Evolutionary conservation across 225 moss, liverwort and hornwort genomes (phyloP).

Genomic region (Sphagnum contortum): DNA sequence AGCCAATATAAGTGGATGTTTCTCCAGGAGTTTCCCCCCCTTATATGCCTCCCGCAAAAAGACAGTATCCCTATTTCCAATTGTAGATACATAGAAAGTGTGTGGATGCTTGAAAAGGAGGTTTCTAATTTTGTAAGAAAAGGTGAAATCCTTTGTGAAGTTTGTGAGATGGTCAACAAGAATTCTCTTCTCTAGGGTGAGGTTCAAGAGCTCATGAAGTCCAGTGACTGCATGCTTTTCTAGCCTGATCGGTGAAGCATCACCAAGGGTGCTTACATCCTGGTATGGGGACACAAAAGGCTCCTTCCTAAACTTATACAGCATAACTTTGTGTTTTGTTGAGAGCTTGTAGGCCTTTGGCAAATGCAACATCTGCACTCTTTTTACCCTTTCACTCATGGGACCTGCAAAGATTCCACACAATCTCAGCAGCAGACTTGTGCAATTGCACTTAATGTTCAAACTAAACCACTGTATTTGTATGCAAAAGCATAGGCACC

Average conservation of each 20-base stretch:
- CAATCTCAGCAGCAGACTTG: background rate
- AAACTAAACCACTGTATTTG: background rate
- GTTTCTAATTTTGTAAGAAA: conserved; percentile 32
- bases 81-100: conserved; percentile 36
- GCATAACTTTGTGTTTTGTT: conserved; percentile 37
- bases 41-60: conserved; percentile 38
- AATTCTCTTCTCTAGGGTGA: conserved; percentile 32
- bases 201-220: conserved; percentile 49
- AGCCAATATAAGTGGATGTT: conserved; percentile 9
- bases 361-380: conserved; percentile 5
- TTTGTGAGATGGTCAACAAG: conserved; percentile 13
- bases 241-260: conserved; percentile 17
- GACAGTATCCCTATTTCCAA: conserved; percentile 27
- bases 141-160: conserved; percentile 31
- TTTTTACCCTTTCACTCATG: conserved; percentile 44
- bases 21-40: conserved; percentile 18
- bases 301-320: conserved; percentile 40
- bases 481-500: background rate
- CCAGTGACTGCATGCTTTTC: conserved; percentile 54
- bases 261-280: conserved; percentile 20
- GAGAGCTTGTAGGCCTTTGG: conserved; percentile 34
- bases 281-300: conserved; percentile 48
- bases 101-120: conserved; percentile 39
- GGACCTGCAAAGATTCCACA: conserved; percentile 16
- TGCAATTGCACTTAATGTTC: background rate